These are phyloP conservation scores for Spinacia oleracea DNA, from an alignment of 179 eudicot species.

Conservation along the genomic window DNA sequence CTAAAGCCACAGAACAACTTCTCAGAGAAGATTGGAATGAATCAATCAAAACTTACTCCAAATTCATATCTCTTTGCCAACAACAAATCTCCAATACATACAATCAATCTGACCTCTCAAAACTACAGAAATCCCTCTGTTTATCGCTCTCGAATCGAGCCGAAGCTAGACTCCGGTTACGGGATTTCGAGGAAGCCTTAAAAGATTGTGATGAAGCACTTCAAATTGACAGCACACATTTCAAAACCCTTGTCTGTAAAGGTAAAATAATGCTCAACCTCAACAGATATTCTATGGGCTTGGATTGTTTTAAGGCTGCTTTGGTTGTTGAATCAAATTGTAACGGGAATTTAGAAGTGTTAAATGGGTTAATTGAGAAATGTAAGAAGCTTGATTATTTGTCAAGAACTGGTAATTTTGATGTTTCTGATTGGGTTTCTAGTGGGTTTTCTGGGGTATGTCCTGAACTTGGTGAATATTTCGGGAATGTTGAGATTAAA, in stretches of 20 bases:
- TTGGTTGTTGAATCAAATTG: constrained; percentile 48
- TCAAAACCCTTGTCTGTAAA: constrained; percentile 71
- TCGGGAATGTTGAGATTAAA: constrained; percentile 71
- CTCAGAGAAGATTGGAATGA: constrained; percentile 67
- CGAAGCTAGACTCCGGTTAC: constrained; percentile 49
- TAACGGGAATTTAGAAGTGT: constrained; percentile 43
- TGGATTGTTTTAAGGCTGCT: constrained; percentile 59
- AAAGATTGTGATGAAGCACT: constrained; percentile 71
- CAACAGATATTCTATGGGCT: constrained; percentile 49
- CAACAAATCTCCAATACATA: constrained; percentile 33
- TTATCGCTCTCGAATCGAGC: constrained; percentile 76
- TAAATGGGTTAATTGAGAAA: constrained; percentile 57
- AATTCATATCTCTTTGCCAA: constrained; percentile 62
- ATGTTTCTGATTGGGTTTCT: constrained; percentile 74
- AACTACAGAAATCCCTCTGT: constrained; percentile 67
- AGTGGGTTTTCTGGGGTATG: constrained; percentile 50
- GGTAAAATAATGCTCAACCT: constrained; percentile 72
- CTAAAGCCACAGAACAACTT: constrained; percentile 78
- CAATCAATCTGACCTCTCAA: constrained; percentile 35
- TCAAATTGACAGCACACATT: constrained; percentile 50
- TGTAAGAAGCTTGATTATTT: constrained; percentile 64
- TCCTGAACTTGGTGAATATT: constrained; percentile 72
- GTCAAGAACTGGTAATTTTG: constrained; percentile 67
- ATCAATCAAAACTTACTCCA: constrained; percentile 57
- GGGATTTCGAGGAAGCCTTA: constrained; percentile 46